These are phyloP conservation scores for Dendrocalamus latiflorus DNA, from an alignment of 202 grass and related monocot species.

Conservation along the genomic window DNA sequence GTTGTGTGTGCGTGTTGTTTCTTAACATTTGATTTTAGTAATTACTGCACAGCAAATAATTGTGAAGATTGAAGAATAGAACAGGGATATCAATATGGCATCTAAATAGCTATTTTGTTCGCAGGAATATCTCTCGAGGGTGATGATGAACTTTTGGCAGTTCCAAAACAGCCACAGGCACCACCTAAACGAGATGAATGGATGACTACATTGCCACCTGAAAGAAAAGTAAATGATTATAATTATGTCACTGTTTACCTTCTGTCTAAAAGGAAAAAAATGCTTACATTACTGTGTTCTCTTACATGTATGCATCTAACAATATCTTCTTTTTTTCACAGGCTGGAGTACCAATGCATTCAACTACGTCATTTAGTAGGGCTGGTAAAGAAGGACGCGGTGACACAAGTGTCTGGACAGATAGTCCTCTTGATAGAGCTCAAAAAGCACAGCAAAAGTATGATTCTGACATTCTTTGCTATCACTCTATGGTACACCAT, in stretches of 20 bases:
- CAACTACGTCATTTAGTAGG: slow-evolving; percentile 85
- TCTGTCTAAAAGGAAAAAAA: background rate
- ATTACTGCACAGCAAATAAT: background rate
- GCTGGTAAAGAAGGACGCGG: slow-evolving; percentile 80
- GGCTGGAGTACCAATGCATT: slow-evolving; percentile 84
- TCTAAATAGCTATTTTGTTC: slow-evolving; percentile 1
- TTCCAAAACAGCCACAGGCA: slow-evolving; percentile 58
- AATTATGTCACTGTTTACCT: slow-evolving; percentile 11
- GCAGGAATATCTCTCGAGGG: slow-evolving; percentile 84
- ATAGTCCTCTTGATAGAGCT: slow-evolving; percentile 81
- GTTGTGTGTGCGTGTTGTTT: background rate
- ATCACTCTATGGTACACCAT: background rate
- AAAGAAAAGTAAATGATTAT: slow-evolving; percentile 77
- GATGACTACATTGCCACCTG: slow-evolving; percentile 94
- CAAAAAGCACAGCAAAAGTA: slow-evolving; percentile 92
- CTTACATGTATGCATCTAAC: slow-evolving; percentile 10
- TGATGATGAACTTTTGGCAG: slow-evolving; percentile 85
- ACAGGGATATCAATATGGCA: background rate
- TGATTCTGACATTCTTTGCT: background rate
- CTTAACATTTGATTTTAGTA: background rate
- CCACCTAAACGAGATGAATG: slow-evolving; percentile 89
- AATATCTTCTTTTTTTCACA: slow-evolving; percentile 31
- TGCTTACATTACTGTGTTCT: background rate
- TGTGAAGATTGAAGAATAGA: slow-evolving; percentile 14
- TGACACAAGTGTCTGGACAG: slow-evolving; percentile 84